Conservation (phyloP, 352 stramenopile species). For the Phytophthora cactorum region DNA sequence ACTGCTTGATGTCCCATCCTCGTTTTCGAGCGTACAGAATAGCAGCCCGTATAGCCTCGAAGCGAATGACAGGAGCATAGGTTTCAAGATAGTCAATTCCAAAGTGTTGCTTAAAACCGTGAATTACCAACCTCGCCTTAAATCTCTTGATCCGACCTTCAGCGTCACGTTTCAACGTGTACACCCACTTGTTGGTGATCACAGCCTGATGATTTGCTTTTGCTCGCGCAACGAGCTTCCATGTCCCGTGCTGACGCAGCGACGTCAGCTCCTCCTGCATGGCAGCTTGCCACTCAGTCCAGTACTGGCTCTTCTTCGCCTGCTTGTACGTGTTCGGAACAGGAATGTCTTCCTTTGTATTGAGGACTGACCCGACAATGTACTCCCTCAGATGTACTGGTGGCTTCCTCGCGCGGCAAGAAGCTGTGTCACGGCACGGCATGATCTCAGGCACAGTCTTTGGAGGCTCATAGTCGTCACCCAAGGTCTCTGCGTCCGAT, state of each 20-base stretch:
- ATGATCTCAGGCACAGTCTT: background rate
- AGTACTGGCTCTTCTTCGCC: background rate
- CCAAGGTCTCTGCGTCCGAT: background rate
- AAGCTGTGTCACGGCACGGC: background rate
- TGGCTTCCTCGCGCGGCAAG: background rate
- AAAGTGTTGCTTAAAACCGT: background rate
- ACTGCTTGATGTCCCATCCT: background rate
- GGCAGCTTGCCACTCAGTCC: background rate
- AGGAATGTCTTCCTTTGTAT: background rate
- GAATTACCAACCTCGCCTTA: background rate
- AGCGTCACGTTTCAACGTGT: background rate
- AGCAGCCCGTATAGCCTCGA: background rate
- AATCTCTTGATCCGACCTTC: background rate
- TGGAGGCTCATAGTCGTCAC: slow-evolving; percentile 10
- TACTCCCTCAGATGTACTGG: background rate
- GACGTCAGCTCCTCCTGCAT: background rate
- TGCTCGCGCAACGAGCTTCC: background rate
- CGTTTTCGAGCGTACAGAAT: background rate
- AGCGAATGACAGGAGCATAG: background rate
- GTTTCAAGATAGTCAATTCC: background rate
- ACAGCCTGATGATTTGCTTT: background rate
- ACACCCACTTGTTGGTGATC: background rate
- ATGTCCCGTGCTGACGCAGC: background rate
- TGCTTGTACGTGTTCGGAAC: background rate
- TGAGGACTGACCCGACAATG: background rate